Evolutionary conservation across 1,284 basidiomycete species (phyloP), one percentile per base, ranked within the genome.

Genomic region (Ceratobasidium sp.): DNA sequence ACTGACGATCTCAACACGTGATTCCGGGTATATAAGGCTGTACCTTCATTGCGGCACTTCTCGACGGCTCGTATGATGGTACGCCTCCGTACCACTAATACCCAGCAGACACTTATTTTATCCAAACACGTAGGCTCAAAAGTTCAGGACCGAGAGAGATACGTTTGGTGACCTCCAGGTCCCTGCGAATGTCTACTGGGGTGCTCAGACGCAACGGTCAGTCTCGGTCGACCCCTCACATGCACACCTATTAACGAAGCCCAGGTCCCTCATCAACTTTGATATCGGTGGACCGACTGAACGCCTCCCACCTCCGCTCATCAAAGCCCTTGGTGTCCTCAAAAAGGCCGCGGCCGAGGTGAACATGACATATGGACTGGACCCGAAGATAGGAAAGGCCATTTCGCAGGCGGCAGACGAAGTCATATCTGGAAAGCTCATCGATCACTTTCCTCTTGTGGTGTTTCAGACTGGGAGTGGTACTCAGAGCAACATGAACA

Each of bases 401-500:
- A 98, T 99, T 78, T 90, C 93, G 77, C 82, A 90, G 74, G 97
- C 97, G 69, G 93, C 97, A 58, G 96, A 99, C 80, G 97, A 99
- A 76, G 96, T 99, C 76, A 98, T 99, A 78, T 91, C 92, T 62
- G 96, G 96, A 71, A 94, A 96, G 80, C 87, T 99, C 71, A 85
- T 90, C 43, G 94, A 94, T 73, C 92, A 99, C 80, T 99, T 99
- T 84, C 97, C 97, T 29, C 84, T 99, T 42, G 97, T 99, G 69
- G 96, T 99, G 56, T 99, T 98, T 87, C 97, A 99, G 82, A 99
- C 97, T 54, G 97, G 97, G 70, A 97, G 94, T 70, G 97, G 97
- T 58, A 99, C 97, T 2, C 97, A 99, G 81, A 96, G 93, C 79
- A 99, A 99, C 85, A 99, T 99, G 97, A 99, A 99, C 81, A 93